Base-by-base conservation (phyloP, 345 rosid species). In the Lumnitzera racemosa region DNA sequence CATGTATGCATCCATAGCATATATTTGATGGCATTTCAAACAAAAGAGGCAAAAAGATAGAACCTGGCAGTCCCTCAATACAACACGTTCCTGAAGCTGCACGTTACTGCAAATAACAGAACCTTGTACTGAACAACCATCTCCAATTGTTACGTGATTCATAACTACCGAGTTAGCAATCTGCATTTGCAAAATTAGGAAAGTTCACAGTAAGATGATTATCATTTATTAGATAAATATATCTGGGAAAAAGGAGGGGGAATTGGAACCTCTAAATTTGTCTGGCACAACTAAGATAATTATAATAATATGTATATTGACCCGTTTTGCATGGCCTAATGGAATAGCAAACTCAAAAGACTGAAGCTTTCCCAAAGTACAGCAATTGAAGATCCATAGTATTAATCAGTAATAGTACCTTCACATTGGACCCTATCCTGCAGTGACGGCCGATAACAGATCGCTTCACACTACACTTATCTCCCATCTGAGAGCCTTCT, bases 371-470 rank as follows among this genome's bases (percentile, higher is more conserved):
- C 43, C 43, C 43, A 36, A 20, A 29, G 43, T 9, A 36, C 43
- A 5, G 43, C 43, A 36, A 36, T 36, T 36, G 3, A 13, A 50
- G 31, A 43, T 27, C 52, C n/a, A 12, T 29, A 17, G 41, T 55
- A 57, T 13, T 61, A 20, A 13, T 16, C 60, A 74, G 64, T 53
- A 47, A 25, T 29, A 64, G 24, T 77, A 90, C 99, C 99, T 94
- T 94, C 68, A 94, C 99, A 71, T 83, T 88, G 70, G 92, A 90
- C 70, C 97, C 95, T 80, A 94, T 88, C 57, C 92, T 82, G 79
- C 99, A 94, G 70, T 90, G 97, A 58, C 88, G 91, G 61, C 99
- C 97, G 66, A 90, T 83, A 41, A 90, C 96, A 60, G 99, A 94
- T 73, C 97, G 85, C 73, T 94, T 90, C 59, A 94, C 96, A 62